phyloP scores from a whole-genome alignment of 352 stramenopile species.

The Pythium aquatile region DNA sequence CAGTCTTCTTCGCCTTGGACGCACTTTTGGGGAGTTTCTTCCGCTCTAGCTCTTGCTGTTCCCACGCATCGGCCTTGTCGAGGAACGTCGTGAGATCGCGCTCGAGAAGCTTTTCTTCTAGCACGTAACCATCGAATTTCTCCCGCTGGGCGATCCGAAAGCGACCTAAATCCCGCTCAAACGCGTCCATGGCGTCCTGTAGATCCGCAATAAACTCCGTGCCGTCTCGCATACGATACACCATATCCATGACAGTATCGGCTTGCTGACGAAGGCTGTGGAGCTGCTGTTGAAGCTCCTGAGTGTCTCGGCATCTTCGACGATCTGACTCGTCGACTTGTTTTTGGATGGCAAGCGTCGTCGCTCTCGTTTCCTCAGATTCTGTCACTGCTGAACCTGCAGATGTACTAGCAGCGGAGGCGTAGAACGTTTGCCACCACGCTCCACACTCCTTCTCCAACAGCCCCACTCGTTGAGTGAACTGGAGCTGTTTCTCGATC shows the following conservation, averaged over 20 bases:
- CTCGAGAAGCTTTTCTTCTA: constrained; percentile 61
- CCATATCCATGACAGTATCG: constrained; percentile 36
- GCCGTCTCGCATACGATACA: constrained; percentile 49
- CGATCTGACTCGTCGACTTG: constrained; percentile 38
- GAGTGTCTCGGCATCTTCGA: constrained; percentile 29
- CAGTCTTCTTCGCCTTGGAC: neutral
- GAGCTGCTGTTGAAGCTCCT: constrained; percentile 41
- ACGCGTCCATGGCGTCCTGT: constrained; percentile 48
- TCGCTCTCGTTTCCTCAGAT: constrained; percentile 6
- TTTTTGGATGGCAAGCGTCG: constrained; percentile 39
- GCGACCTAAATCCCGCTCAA: constrained; percentile 40
- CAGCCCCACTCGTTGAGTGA: constrained; percentile 31
- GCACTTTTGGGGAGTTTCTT: constrained; percentile 8
- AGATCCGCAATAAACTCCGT: constrained; percentile 44
- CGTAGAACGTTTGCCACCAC: constrained; percentile 55
- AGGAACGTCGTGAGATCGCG: constrained; percentile 47
- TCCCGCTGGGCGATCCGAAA: constrained; percentile 41
- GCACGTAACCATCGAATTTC: constrained; percentile 40
- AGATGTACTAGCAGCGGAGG: constrained; percentile 23
- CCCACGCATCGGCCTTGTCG: constrained; percentile 46
- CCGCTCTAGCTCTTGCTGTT: constrained; percentile 21
- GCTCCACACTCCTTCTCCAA: constrained; percentile 55
- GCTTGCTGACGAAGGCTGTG: constrained; percentile 30
- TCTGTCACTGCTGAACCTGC: neutral
- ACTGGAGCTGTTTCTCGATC: constrained; percentile 66